These are phyloP conservation scores for Picea abies DNA, from an alignment of 83 land plant genomes.

Conservation along the genomic window DNA sequence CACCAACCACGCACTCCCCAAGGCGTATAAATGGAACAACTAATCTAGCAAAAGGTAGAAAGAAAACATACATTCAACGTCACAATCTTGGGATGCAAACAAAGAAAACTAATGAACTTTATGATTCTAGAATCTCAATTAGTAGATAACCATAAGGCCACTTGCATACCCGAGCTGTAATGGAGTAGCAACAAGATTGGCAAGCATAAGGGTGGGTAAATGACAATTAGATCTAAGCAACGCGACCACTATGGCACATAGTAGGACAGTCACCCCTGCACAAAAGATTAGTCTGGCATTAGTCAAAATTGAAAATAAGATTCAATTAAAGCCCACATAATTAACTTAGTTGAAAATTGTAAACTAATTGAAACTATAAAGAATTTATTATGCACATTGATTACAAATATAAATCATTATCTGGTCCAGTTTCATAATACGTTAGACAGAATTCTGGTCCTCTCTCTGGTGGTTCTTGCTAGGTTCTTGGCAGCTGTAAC, in stretches of 20 bases:
- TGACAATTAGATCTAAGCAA: slow-evolving; percentile 11
- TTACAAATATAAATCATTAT: too few relatives aligned
- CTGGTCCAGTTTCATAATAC: too few relatives aligned
- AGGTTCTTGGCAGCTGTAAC: too few relatives aligned
- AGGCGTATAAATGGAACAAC: slow-evolving; percentile 13
- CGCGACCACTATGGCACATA: neutral
- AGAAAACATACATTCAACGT: neutral
- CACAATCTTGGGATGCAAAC: neutral
- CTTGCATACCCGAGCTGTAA: slow-evolving; percentile 14
- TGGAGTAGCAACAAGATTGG: slow-evolving; percentile 18
- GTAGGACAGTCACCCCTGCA: slow-evolving; percentile 16
- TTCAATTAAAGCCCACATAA: too few relatives aligned
- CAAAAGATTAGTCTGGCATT: too few relatives aligned
- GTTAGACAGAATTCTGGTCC: too few relatives aligned
- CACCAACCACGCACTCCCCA: neutral
- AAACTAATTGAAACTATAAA: too few relatives aligned
- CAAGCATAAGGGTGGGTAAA: slow-evolving; percentile 16
- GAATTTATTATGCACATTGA: too few relatives aligned
- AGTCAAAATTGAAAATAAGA: too few relatives aligned
- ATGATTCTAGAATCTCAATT: neutral
- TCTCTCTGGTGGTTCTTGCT: too few relatives aligned
- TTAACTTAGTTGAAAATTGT: too few relatives aligned
- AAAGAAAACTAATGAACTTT: neutral
- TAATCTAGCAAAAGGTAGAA: neutral
- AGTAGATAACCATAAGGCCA: neutral